Evolutionary conservation across 2,329 filamentous ascomycete genomes (phyloP).

Genomic region (Monilinia aucupariae): DNA sequence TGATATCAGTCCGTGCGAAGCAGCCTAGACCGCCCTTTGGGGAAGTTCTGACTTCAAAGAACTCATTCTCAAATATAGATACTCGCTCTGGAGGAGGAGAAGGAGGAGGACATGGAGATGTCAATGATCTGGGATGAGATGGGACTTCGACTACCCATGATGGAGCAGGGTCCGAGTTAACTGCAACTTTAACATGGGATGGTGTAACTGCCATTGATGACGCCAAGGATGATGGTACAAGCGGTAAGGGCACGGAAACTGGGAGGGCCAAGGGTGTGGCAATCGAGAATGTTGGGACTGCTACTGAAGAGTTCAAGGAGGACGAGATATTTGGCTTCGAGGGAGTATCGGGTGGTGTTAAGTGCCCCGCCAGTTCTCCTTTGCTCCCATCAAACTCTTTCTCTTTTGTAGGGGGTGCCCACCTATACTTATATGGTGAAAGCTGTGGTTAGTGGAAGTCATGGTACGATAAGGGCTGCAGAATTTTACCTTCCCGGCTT

Average conservation of each 20-base stretch:
- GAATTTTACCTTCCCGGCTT: slow-evolving; percentile 10
- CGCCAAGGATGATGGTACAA: neutral
- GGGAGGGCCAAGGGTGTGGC: neutral
- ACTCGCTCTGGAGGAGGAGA: neutral
- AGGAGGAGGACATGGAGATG: neutral
- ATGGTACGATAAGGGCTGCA: neutral
- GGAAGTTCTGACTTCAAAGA: slow-evolving; percentile 30
- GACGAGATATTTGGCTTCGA: neutral
- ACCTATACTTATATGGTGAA: neutral
- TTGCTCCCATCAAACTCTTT: neutral
- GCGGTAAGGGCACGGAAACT: neutral
- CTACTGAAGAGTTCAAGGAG: neutral
- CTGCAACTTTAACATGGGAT: neutral
- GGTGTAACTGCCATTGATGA: neutral
- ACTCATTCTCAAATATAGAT: slow-evolving; percentile 25
- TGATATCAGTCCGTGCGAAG: slow-evolving; percentile 31
- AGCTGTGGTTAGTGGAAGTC: neutral
- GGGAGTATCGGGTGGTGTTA: neutral
- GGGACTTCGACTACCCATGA: neutral
- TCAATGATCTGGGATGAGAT: neutral
- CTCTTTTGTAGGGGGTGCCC: neutral
- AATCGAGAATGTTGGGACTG: neutral
- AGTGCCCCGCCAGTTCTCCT: neutral
- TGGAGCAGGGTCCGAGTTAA: neutral
- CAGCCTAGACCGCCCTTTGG: slow-evolving; percentile 31